Base-by-base conservation (phyloP, 805 yeast species). In the Suhomyces faveliae region DNA sequence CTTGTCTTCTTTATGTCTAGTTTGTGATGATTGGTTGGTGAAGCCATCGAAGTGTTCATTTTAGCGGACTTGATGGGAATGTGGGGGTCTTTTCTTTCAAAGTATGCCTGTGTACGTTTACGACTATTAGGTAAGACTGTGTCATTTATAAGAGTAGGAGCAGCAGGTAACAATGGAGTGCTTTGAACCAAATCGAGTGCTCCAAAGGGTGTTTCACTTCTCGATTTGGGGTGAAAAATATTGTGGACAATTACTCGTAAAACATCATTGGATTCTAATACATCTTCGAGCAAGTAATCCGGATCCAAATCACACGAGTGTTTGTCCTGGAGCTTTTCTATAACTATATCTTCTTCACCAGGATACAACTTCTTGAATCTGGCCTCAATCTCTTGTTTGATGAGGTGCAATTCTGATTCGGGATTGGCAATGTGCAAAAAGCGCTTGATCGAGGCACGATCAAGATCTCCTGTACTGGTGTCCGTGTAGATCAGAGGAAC, bases 221-320 rank as follows among this genome's bases (percentile, higher is more conserved):
- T 11, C 21, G 12, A 11, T 19, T 23, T 13, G 1, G 29, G 47
- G 27, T 46, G 50, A 35, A 68, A 54, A 12, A 44, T 49, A 42
- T 68, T 67, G 11, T 54, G 52, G n/a, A 68, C 67, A n/a, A 72
- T 50, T 2, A 73, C 64, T 40, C 76, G 58, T 20, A 73, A 45
- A 8, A 63, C 48, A 41, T 68, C 74, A 4, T 71, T 71, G 12
- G 66, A 54, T n/a, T 23, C 42, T 57, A 88, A 86, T 5, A 87
- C 83, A 55, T 86, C 88, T 8, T 76, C 76, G 0, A 83, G 85
- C 2, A 64, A 51, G 53, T 83, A 87, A 50, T 87, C 96, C 0
- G 91, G 91, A 62, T 88, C 96, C 48, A 88, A 67, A 60, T 88
- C 96, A 55, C 91, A 86, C 48, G 76, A 77, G 49, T 80, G 77